Base-by-base conservation (phyloP, 345 rosid genomes). In the Eucalyptus guilfoylei region DNA sequence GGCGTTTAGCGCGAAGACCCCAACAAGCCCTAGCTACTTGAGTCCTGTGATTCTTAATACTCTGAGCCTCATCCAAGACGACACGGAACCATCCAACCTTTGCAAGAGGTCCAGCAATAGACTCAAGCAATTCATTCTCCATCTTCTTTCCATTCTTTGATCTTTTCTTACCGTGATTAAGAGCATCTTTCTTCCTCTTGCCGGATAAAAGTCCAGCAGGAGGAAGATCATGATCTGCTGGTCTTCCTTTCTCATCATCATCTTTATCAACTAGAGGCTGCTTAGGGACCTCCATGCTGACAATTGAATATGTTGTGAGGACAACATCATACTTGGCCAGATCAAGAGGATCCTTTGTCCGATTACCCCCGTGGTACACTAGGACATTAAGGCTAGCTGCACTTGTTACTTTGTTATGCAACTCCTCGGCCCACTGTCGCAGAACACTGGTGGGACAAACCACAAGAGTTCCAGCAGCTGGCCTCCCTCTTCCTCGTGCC, bases 11-110 rank as follows among this genome's bases (percentile, higher is more conserved):
- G 42, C 99, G 98, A 91, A 97, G 99, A 48, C 98, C 98, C 99
- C 99, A 97, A 89, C 99, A 98, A 64, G 99, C 99, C 90, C 99
- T 95, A 67, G 99, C 99, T 87, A 95, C 98, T 91, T 96, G 99
- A 89, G 99, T 98, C 92, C 94, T 96, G 94, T 95, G 94, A 93
- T 98, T 96, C 94, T 98, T 98, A 88, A 98, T 98, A 91, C 99
- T 96, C 92, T 98, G 99, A 47, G 99, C 99, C 93, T 98, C 99
- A 89, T 98, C 99, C 88, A 98, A 91, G 86, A 98, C 98, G 89
- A 98, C 96, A 92, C 99, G 95, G 92, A 98, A 98, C 99, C 99
- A 98, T 42, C 93, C 93, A 44, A 98, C 99, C 94, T 95, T 98
- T 21, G 99, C 96, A 89, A 98, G 96, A 88, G 99, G 98, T 81